Conservation (phyloP, 805 yeast species). For the Henningerozyma blattae region DNA sequence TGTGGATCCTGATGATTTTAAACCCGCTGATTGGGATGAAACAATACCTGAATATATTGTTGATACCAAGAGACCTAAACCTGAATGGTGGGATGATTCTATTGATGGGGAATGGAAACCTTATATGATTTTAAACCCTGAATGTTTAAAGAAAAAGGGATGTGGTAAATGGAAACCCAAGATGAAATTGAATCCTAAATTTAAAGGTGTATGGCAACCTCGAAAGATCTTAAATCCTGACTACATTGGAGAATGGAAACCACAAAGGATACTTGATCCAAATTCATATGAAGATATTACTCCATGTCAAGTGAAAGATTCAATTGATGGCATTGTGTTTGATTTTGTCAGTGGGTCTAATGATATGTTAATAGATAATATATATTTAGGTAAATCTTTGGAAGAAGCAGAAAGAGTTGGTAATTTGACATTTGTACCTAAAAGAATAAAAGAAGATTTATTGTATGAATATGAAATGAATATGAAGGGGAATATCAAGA, state of each 20-base stretch:
- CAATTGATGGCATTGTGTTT: constrained; percentile 61
- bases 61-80: constrained; percentile 57
- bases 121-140: constrained; percentile 62
- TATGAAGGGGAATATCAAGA: not conserved
- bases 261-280: constrained; percentile 57
- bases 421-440: constrained; percentile 42
- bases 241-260: constrained; percentile 71
- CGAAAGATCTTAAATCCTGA: constrained; percentile 61
- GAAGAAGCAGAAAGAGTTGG: constrained; percentile 77
- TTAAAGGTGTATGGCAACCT: constrained; percentile 67
- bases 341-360: constrained; percentile 82
- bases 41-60: constrained; percentile 41
- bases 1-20: constrained; percentile 51
- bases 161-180: constrained; percentile 80
- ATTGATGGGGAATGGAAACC: constrained; percentile 82
- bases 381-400: constrained; percentile 73
- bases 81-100: constrained; percentile 83
- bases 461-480: not conserved
- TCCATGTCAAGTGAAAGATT: constrained; percentile 51
- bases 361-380: constrained; percentile 66
- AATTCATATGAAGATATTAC: constrained; percentile 43
- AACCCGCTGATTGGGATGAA: constrained; percentile 78
- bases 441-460: not conserved
- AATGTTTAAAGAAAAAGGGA: constrained; percentile 48
- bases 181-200: constrained; percentile 51